These are phyloP conservation scores for Penicillium sp. DNA, from an alignment of 2,329 filamentous ascomycete species.

Conservation along the genomic window DNA sequence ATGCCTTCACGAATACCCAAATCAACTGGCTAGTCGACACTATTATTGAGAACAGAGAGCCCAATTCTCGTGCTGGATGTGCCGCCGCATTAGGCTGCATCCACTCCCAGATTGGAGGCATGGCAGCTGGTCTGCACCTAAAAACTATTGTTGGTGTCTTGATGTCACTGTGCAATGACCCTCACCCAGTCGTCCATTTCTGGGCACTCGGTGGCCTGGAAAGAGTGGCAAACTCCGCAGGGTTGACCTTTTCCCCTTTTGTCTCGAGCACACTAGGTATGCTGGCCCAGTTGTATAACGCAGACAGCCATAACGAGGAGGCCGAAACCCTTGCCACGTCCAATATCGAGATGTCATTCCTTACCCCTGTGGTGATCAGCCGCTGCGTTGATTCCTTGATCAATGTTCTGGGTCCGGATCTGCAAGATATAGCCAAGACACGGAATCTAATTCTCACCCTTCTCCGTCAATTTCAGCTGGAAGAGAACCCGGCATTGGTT, in stretches of 20 bases:
- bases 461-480: constrained; percentile 79
- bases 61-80: constrained; percentile 89
- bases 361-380: constrained; percentile 80
- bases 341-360: constrained; percentile 84
- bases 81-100: constrained; percentile 92
- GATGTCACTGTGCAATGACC: constrained; percentile 96
- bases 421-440: constrained; percentile 92
- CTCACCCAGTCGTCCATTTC: constrained; percentile 92
- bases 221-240: constrained; percentile 86
- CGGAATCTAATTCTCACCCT: constrained; percentile 88
- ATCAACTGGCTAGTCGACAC: constrained; percentile 92
- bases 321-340: constrained; percentile 79
- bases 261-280: constrained; percentile 91
- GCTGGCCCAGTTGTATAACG: constrained; percentile 89
- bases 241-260: constrained; percentile 87
- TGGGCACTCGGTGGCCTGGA: constrained; percentile 92
- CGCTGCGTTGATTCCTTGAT: constrained; percentile 93
- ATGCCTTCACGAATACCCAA: constrained; percentile 84
- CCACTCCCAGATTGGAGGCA: constrained; percentile 92
- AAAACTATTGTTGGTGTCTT: constrained; percentile 97
- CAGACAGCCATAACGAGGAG: constrained; percentile 89
- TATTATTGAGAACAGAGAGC: constrained; percentile 91
- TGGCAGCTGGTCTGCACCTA: constrained; percentile 94
- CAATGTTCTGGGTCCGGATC: constrained; percentile 92
- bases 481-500: constrained; percentile 72